These are phyloP conservation scores for Populus hybrid DNA, from an alignment of 441 rosid genomes.

Conservation along the genomic window DNA sequence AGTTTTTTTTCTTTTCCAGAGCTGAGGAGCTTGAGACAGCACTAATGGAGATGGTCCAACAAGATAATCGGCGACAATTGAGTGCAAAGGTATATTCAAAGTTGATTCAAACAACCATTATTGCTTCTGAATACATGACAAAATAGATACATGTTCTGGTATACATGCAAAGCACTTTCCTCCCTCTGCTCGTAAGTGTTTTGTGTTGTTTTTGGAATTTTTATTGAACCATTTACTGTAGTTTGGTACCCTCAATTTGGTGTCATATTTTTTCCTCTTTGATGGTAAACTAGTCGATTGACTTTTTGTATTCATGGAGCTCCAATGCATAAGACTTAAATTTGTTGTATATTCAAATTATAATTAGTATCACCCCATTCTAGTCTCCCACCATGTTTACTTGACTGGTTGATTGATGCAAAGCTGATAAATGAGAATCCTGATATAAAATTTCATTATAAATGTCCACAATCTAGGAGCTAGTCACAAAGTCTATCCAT, in stretches of 20 bases:
- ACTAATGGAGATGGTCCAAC: conserved; percentile 94
- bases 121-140: background rate
- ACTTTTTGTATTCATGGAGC: conserved; percentile 7
- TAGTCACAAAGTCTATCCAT: background rate
- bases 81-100: conserved; percentile 68
- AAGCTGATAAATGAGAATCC: background rate
- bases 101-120: conserved; percentile 13
- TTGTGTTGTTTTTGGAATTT: background rate
- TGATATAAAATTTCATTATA: background rate
- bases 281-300: background rate
- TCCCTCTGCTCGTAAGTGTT: background rate
- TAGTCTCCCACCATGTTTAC: background rate
- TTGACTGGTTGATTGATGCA: background rate
- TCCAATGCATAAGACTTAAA: background rate
- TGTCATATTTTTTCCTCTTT: background rate
- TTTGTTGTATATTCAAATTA: background rate
- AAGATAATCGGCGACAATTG: conserved; percentile 80
- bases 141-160: background rate
- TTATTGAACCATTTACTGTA: background rate
- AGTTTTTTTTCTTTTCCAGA: conserved; percentile 33
- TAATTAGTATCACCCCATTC: background rate
- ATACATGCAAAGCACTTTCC: background rate
- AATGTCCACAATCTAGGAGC: conserved; percentile 1
- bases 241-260: background rate
- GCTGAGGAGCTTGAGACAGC: conserved; percentile 99